These are phyloP conservation scores for Daedaleopsis sinensis DNA, from an alignment of 768 basidiomycete genomes.

Conservation along the genomic window DNA sequence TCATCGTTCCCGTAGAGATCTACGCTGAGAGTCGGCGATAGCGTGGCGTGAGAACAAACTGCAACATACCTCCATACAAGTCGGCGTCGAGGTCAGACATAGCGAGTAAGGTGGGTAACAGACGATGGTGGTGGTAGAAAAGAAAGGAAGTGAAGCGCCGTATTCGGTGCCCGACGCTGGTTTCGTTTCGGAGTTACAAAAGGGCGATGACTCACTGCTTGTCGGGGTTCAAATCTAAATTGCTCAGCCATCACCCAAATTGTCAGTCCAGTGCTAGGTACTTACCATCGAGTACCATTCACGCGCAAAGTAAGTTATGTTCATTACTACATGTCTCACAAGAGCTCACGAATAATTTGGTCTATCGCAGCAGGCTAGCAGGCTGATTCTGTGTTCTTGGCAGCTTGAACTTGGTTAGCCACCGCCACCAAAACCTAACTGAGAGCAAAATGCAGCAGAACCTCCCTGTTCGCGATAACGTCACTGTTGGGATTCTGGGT, in stretches of 20 bases:
- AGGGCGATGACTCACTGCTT: not conserved
- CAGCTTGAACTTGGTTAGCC: not conserved
- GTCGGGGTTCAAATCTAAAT: not conserved
- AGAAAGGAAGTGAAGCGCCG: constrained; percentile 7
- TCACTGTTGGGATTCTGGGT: constrained; percentile 27
- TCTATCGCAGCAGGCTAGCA: too few relatives aligned
- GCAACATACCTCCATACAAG: constrained; percentile 73
- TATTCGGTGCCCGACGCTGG: not conserved
- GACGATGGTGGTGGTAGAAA: constrained; percentile 44
- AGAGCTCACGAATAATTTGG: too few relatives aligned
- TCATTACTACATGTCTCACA: too few relatives aligned
- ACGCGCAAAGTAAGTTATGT: too few relatives aligned
- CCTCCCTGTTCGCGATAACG: constrained; percentile 11
- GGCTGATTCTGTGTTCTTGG: too few relatives aligned
- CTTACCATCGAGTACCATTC: too few relatives aligned
- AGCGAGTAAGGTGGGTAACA: constrained; percentile 50
- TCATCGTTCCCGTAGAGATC: constrained; percentile 74
- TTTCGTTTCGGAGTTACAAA: constrained; percentile 10
- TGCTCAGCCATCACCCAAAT: too few relatives aligned
- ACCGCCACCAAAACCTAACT: not conserved
- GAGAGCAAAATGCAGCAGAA: constrained; percentile 14
- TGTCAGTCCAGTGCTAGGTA: too few relatives aligned
- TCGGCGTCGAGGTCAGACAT: constrained; percentile 90
- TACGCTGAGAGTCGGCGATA: constrained; percentile 27
- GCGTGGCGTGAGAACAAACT: not conserved